Base-by-base conservation (phyloP, 108 stramenopile genomes). In the Stephanodiscus minutulus region DNA sequence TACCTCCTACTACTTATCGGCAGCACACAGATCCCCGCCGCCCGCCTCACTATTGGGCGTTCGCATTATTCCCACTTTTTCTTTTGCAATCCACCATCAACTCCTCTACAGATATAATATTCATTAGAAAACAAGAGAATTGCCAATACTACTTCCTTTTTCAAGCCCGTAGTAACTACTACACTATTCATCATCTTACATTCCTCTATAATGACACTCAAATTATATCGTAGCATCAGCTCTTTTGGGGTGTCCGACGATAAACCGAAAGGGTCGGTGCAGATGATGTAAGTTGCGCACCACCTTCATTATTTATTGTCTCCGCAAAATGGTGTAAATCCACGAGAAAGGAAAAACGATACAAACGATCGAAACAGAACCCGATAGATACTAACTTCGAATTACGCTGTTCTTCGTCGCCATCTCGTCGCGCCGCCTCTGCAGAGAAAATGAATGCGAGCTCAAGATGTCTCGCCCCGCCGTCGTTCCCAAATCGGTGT, bases 161-260 rank as follows among this genome's bases (percentile, higher is more conserved):
- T 33, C 31, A 2, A 33, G 31, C 31, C 31, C 31, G 31, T 33
- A 33, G 31, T 4, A 48, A 48, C 18, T 18, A 48, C 8, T 54
- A 8, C 5, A 20, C 36, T 20, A n/a, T n/a, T n/a, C n/a, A n/a
- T 27, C 64, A 27, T 48, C 37, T 20, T 28, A 53, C 37, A 35
- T n/a, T 33, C 56, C 24, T 33, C 56, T n/a, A 72, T 12, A 41
- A 92, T 92, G 91, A 92, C 91, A 13, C 81, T 92, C 64, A 92
- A 92, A 66, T 79, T 82, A 47, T 67, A 83, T 59, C 70, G 70
- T 37, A 92, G 85, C 78, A 12, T 82, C 72, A 39, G 85, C 80
- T 64, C 72, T 60, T 84, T 92, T 72, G 58, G 91, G 69, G 54
- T 65, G 35, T 41, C 50, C 7, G 5, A 66, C 11, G 29, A 49